Conservation (phyloP, 1,284 basidiomycete genomes). For the Pseudozyma sp. region DNA sequence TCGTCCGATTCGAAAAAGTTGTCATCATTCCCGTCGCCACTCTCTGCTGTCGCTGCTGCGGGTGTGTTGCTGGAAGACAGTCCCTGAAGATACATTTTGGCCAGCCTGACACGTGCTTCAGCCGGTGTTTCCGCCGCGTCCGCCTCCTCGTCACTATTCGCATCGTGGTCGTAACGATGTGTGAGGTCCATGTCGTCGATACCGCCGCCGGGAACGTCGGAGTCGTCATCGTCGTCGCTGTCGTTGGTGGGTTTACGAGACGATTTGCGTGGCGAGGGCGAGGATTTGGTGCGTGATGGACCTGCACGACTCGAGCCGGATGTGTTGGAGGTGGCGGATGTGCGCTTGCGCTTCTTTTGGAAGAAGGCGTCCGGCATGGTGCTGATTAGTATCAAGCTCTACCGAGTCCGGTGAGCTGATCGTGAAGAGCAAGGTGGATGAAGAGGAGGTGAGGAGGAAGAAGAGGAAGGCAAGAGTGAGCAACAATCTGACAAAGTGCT, state of each 20-base stretch:
- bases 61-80: conserved; percentile 70
- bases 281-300: conserved; percentile 23
- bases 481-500: background rate
- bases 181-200: conserved; percentile 61
- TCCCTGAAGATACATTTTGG: conserved; percentile 87
- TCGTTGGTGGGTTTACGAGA: conserved; percentile 8
- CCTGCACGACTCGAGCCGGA: conserved; percentile 17
- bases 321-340: conserved; percentile 6
- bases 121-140: conserved; percentile 80
- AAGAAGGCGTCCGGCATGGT: conserved; percentile 69
- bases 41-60: background rate
- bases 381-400: background rate
- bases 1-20: conserved; percentile 70
- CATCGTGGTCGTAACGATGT: conserved; percentile 47
- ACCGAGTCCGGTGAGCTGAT: too few relatives aligned
- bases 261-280: conserved; percentile 15
- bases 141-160: conserved; percentile 54
- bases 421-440: too few relatives aligned
- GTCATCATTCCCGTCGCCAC: conserved; percentile 18
- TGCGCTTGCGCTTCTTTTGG: conserved; percentile 68
- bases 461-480: background rate
- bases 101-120: conserved; percentile 89
- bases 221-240: conserved; percentile 33
- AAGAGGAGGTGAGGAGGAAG: too few relatives aligned
- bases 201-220: conserved; percentile 28